These are phyloP conservation scores for Alternaria conjuncta DNA, from an alignment of 2,329 filamentous ascomycete genomes.

Conservation along the genomic window DNA sequence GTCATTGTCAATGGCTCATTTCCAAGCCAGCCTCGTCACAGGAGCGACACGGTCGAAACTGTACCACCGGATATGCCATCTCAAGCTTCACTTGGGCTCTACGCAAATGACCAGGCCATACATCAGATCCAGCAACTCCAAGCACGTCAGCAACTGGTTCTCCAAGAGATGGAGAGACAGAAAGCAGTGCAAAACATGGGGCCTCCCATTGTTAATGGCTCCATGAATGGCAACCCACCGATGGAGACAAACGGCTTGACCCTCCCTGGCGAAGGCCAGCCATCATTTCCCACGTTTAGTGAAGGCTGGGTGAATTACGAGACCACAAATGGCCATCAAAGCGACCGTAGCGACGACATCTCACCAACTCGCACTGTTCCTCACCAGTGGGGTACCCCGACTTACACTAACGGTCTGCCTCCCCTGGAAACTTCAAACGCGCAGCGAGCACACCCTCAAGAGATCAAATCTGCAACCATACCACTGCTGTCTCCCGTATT, in stretches of 20 bases:
- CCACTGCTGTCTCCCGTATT: conserved; percentile 73
- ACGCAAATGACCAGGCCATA: conserved; percentile 28
- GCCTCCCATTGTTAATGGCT: conserved; percentile 36
- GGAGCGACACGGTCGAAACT: conserved; percentile 36
- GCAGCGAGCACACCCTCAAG: conserved; percentile 46
- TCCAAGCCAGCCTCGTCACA: conserved; percentile 33
- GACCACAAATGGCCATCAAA: conserved; percentile 27
- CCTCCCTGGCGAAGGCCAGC: conserved; percentile 33
- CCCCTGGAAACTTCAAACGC: conserved; percentile 54
- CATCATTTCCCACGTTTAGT: conserved; percentile 33
- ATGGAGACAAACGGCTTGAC: conserved; percentile 29
- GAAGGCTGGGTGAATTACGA: conserved; percentile 40
- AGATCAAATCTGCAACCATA: conserved; percentile 48
- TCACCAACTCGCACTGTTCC: conserved; percentile 39
- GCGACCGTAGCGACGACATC: conserved; percentile 30
- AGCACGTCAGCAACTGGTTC: conserved; percentile 39
- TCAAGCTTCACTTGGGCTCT: conserved; percentile 31
- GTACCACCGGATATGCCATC: conserved; percentile 26
- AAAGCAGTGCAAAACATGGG: conserved; percentile 29
- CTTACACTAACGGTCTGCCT: conserved; percentile 40
- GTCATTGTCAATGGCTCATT: conserved; percentile 52
- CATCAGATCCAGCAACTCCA: conserved; percentile 36
- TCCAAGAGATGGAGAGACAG: conserved; percentile 44
- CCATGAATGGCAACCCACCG: conserved; percentile 21
- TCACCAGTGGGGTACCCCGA: conserved; percentile 39